A percentile compares a stretch with the other conserved stretches of the same genome.
phyloP scores from a whole-genome alignment of 164 flowering plant species.

The Buxus sempervirens region DNA sequence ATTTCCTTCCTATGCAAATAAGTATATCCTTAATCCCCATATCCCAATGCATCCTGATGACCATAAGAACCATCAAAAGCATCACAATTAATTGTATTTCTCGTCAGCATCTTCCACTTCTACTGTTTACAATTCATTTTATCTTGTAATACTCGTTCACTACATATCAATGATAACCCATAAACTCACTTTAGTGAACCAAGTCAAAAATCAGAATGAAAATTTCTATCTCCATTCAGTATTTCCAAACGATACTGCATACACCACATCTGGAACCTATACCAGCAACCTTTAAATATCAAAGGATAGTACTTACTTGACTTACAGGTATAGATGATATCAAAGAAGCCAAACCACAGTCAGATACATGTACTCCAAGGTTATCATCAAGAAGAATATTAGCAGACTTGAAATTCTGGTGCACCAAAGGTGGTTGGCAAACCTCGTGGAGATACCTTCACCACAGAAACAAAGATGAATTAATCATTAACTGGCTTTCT shows the following conservation, averaged over 20 bases:
- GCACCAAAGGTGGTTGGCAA: conserved; percentile 68
- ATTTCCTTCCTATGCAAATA: too few relatives aligned
- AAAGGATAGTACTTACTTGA: conserved; percentile 36
- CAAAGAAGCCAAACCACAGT: conserved; percentile 71
- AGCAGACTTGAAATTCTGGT: conserved; percentile 66
- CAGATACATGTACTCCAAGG: conserved; percentile 51
- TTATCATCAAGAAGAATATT: conserved; percentile 76
- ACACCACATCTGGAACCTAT: neutral
- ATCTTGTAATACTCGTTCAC: neutral
- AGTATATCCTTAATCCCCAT: too few relatives aligned
- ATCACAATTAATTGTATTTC: too few relatives aligned
- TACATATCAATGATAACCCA: neutral
- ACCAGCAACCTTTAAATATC: neutral
- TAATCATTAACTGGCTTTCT: neutral
- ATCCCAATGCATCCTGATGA: too few relatives aligned
- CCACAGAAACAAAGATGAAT: conserved; percentile 8
- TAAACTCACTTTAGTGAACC: neutral
- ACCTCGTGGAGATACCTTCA: conserved; percentile 76
- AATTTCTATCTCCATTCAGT: neutral
- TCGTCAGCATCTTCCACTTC: too few relatives aligned
- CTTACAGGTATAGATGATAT: conserved; percentile 34
- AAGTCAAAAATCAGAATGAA: neutral
- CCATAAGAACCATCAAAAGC: too few relatives aligned
- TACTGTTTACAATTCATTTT: too few relatives aligned
- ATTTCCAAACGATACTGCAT: neutral